A percentile compares a stretch with the other conserved stretches of the same genome.
Evolutionary conservation across 2,329 filamentous ascomycete species (phyloP).

Genomic region (Camillea tinctor): DNA sequence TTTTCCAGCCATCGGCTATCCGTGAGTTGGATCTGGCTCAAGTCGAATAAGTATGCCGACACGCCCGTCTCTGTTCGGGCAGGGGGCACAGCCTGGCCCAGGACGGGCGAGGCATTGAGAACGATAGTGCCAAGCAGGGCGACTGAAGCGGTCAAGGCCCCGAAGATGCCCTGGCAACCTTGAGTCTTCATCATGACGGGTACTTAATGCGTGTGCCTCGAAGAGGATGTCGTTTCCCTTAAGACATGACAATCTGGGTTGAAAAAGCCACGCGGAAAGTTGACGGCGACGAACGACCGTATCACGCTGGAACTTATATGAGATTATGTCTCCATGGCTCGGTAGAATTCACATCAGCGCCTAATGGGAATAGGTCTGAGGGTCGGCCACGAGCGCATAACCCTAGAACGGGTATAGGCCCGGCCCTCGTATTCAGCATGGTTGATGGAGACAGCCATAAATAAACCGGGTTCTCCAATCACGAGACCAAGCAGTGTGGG

Average conservation of each 20-base stretch:
- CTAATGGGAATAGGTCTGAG: background rate
- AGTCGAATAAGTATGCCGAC: slow-evolving; percentile 37
- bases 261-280: background rate
- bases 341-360: background rate
- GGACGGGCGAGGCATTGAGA: slow-evolving; percentile 1
- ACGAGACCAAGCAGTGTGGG: background rate
- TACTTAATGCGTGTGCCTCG: background rate
- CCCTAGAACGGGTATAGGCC: background rate
- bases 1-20: slow-evolving; percentile 42
- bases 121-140: slow-evolving; percentile 7
- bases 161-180: background rate
- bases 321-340: background rate
- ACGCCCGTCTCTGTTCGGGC: slow-evolving; percentile 32
- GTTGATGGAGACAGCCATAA: background rate
- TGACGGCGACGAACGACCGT: background rate
- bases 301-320: background rate
- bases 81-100: slow-evolving; percentile 27
- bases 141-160: slow-evolving; percentile 2
- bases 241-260: background rate
- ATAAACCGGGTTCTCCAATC: background rate
- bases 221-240: background rate
- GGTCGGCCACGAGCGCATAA: background rate
- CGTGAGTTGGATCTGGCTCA: slow-evolving; percentile 39
- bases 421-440: background rate
- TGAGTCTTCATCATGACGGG: background rate